These are phyloP conservation scores for Leishmania guyanensis DNA, from an alignment of 208 protist species.

Conservation along the genomic window DNA sequence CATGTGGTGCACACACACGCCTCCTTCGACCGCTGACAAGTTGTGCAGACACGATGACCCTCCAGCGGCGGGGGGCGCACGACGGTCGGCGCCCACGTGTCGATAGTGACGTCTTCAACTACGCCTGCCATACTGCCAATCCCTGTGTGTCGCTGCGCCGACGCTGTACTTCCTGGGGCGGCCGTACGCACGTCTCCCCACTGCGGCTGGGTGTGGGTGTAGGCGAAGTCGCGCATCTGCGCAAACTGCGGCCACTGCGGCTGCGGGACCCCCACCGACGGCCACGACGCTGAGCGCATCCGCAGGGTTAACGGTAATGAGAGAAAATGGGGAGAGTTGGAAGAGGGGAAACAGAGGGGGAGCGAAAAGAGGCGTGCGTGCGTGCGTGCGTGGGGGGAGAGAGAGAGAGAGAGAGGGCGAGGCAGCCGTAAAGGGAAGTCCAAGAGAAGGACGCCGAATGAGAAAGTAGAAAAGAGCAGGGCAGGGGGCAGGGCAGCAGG, in stretches of 20 bases:
- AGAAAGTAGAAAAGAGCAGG: background rate
- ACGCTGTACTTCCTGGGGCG: background rate
- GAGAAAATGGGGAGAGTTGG: background rate
- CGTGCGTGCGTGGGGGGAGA: background rate
- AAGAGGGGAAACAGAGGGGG: background rate
- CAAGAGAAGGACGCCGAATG: background rate
- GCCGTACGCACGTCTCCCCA: constrained; percentile 29
- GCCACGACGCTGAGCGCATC: too few relatives aligned
- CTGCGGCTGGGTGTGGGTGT: constrained; percentile 64
- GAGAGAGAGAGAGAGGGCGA: background rate
- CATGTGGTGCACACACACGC: constrained; percentile 58
- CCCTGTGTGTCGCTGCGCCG: background rate
- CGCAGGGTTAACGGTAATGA: background rate
- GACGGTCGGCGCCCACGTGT: constrained; percentile 18
- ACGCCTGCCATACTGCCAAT: background rate
- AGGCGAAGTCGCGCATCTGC: constrained; percentile 38
- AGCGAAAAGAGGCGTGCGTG: background rate
- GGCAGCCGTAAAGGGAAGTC: background rate
- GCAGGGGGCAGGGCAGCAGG: background rate
- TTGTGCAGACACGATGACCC: constrained; percentile 40
- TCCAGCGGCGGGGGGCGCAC: constrained; percentile 37
- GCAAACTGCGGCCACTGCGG: constrained; percentile 45
- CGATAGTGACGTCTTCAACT: background rate
- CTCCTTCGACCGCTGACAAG: constrained; percentile 49
- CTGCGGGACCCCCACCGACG: constrained; percentile 16